Conservation (phyloP, 169 alveolate genomes). For the Plasmodium berghei region DNA sequence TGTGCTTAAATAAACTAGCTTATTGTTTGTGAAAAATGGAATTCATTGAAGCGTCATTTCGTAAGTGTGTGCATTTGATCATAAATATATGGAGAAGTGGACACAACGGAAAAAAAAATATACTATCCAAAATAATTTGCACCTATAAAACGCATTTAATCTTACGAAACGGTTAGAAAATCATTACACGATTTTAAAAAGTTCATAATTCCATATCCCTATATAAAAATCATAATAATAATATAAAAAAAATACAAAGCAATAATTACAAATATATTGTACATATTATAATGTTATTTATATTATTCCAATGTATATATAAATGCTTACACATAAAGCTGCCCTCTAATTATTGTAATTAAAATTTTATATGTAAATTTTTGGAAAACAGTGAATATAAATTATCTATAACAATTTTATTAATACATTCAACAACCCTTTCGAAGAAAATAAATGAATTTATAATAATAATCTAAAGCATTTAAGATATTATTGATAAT, state of each 20-base stretch:
- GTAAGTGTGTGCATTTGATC: neutral
- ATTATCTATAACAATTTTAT: conserved; percentile 4
- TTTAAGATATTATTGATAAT: neutral
- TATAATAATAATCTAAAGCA: conserved; percentile 1
- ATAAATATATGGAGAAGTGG: conserved; percentile 2
- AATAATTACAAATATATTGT: neutral
- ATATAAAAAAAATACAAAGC: neutral
- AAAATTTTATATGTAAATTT: neutral
- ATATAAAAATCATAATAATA: neutral
- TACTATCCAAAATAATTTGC: neutral
- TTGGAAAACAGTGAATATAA: neutral
- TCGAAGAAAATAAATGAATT: neutral
- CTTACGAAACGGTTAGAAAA: neutral
- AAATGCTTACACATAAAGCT: too few species aligned
- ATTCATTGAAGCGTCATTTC: conserved; percentile 21
- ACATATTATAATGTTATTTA: neutral
- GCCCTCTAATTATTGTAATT: neutral
- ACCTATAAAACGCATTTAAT: neutral
- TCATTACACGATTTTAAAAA: neutral
- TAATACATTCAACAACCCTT: neutral
- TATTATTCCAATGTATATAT: neutral
- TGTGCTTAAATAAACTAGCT: neutral
- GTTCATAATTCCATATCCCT: neutral
- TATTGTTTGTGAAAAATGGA: conserved; percentile 4
- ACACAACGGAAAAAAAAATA: neutral